Conservation (phyloP, 495 filamentous ascomycete genomes). For the Trichocladium uniseriatum region DNA sequence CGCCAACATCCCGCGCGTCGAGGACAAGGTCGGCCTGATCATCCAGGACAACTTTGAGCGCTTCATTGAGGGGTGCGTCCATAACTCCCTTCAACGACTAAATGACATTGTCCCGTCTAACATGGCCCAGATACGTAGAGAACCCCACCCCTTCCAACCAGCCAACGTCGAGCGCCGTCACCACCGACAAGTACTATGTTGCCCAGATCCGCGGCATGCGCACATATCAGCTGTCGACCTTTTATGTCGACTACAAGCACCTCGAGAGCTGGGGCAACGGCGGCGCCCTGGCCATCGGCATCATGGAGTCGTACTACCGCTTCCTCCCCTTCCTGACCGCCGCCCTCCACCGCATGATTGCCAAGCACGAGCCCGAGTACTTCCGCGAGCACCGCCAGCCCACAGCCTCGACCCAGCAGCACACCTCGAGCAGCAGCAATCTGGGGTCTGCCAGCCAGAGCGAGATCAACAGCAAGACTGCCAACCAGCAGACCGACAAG, state of each 20-base stretch:
- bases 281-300: conserved; percentile 69
- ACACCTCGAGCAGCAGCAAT: conserved; percentile 60
- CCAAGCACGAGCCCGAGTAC: conserved; percentile 89
- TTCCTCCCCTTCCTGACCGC: conserved; percentile 88
- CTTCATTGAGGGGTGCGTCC: conserved; percentile 55
- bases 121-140: conserved; percentile 55
- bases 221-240: conserved; percentile 79
- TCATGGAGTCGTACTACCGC: conserved; percentile 86
- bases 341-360: conserved; percentile 84
- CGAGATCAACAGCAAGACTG: conserved; percentile 59
- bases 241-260: conserved; percentile 95
- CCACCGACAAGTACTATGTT: conserved; percentile 90
- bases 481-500: conserved; percentile 95
- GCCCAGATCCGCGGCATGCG: conserved; percentile 88
- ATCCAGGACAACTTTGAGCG: conserved; percentile 79
- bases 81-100: background rate
- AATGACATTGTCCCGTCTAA: no score
- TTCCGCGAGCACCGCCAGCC: conserved; percentile 83
- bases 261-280: conserved; percentile 60
- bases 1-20: conserved; percentile 64
- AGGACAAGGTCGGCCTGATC: conserved; percentile 76
- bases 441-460: conserved; percentile 52
- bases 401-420: conserved; percentile 49
- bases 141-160: conserved; percentile 63
- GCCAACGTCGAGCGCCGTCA: conserved; percentile 62